These are phyloP conservation scores for Trebouxia gelatinosa DNA, from an alignment of 163 green algal genomes.

Conservation along the genomic window DNA sequence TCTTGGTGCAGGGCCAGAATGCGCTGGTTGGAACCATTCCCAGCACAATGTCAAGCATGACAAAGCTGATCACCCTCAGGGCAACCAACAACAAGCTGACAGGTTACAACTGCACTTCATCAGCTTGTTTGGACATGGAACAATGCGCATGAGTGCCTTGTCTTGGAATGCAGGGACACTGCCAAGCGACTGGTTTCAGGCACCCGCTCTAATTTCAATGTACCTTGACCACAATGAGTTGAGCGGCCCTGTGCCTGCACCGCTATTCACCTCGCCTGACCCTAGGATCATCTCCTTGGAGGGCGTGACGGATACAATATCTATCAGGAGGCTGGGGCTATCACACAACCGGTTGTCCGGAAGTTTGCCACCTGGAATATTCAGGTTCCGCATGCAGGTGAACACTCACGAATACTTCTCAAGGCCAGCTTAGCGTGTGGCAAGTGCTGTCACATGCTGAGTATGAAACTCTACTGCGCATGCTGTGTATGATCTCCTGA, in stretches of 20 bases:
- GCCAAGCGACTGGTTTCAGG: background rate
- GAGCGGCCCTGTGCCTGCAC: background rate
- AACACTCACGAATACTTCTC: too few relatives aligned
- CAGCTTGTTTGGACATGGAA: too few relatives aligned
- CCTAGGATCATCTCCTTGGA: background rate
- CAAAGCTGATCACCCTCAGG: background rate
- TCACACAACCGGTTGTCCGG: background rate
- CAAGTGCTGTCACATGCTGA: too few relatives aligned
- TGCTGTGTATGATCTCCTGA: too few relatives aligned
- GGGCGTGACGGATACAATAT: background rate
- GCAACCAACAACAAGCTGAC: background rate
- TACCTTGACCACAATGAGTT: background rate
- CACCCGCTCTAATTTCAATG: background rate
- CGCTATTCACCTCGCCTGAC: background rate
- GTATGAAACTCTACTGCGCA: too few relatives aligned
- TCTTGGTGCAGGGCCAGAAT: conserved; percentile 6
- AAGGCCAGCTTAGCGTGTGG: too few relatives aligned
- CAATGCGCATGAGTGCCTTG: too few relatives aligned
- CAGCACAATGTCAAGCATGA: background rate
- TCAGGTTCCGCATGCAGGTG: background rate
- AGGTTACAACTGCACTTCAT: too few relatives aligned
- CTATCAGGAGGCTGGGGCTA: background rate
- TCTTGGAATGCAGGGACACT: background rate
- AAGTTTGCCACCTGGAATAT: background rate
- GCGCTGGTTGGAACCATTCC: background rate